phyloP scores from a whole-genome alignment of 768 basidiomycete species.

The Daedaleopsis nitida region DNA sequence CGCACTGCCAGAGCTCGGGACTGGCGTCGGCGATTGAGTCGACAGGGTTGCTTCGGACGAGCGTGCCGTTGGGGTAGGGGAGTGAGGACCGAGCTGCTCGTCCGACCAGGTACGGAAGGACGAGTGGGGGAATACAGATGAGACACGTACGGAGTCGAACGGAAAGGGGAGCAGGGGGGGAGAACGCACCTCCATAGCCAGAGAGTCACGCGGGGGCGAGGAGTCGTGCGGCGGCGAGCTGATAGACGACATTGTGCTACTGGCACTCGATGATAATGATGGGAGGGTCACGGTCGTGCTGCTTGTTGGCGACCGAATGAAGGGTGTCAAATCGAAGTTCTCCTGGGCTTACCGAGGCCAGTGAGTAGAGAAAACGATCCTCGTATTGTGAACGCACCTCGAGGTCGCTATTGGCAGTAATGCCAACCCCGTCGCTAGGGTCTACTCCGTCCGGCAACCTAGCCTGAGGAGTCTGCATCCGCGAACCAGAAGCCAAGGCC shows the following conservation, averaged over 20 bases:
- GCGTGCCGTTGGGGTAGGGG: too few species aligned
- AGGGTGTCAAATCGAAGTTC: not conserved
- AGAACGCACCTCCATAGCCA: constrained; percentile 13
- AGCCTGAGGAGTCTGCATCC: too few species aligned
- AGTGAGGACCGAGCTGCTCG: not conserved
- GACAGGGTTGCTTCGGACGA: too few species aligned
- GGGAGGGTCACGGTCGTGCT: not conserved
- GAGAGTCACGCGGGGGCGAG: not conserved
- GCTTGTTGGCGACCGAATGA: not conserved
- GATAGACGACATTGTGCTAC: not conserved
- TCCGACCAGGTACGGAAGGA: not conserved
- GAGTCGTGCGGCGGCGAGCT: constrained; percentile 1
- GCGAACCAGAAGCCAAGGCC: too few species aligned
- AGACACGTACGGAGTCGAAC: not conserved
- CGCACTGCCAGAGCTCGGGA: too few species aligned
- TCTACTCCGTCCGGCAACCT: too few species aligned
- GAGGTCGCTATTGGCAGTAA: not conserved
- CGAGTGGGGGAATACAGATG: not conserved
- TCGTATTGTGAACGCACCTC: not conserved
- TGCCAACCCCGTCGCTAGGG: not conserved
- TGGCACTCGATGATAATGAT: not conserved
- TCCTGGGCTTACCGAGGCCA: constrained; percentile 6
- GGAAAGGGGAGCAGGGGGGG: not conserved
- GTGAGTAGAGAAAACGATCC: not conserved
- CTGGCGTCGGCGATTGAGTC: too few species aligned